Evolutionary conservation across 2,329 filamentous ascomycete species (phyloP), one percentile per base, ranked within the genome.

Genomic region (Sphaerulina vaccinii): DNA sequence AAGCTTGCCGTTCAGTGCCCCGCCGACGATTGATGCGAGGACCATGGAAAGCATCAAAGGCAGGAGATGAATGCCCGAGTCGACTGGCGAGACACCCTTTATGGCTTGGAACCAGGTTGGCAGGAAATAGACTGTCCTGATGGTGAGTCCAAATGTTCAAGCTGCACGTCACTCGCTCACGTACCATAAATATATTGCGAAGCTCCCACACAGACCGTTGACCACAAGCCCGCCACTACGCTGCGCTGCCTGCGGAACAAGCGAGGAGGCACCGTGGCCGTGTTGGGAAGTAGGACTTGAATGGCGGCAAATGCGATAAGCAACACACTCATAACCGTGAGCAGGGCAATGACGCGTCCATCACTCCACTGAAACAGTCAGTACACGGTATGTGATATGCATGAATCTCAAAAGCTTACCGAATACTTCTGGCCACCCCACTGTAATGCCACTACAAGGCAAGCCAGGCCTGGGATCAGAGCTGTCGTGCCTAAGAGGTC

Each of bases 371-470:
- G n/a, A n/a, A n/a, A n/a, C n/a, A n/a, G n/a, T n/a, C n/a, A n/a
- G n/a, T n/a, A n/a, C n/a, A n/a, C n/a, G n/a, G n/a, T n/a, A n/a
- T n/a, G n/a, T n/a, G n/a, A n/a, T n/a, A n/a, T n/a, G n/a, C 27
- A 13, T 7, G 27, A 29, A 29, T 29, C 7, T 29, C 27, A 29
- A 7, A 29, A 29, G 27, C 27, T 7, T 11, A 13, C 3, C 18
- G 55, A 58, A 35, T 73, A 73, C 55, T 68, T 70, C 48, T 65
- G 66, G n/a, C 73, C 73, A 46, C 72, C 74, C 73, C 73, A 76
- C 46, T 75, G 71, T 5, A 77, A 64, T 23, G 74, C 74, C 35
- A 77, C 70, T 15, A 76, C 62, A 24, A 75, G 56, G 55, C 69
- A 73, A 43, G 74, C 64, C 48, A 75, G 66, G 21, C 65, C 66